Conservation (phyloP, 1,284 basidiomycete species). For the Fomitiporia mediterranea region DNA sequence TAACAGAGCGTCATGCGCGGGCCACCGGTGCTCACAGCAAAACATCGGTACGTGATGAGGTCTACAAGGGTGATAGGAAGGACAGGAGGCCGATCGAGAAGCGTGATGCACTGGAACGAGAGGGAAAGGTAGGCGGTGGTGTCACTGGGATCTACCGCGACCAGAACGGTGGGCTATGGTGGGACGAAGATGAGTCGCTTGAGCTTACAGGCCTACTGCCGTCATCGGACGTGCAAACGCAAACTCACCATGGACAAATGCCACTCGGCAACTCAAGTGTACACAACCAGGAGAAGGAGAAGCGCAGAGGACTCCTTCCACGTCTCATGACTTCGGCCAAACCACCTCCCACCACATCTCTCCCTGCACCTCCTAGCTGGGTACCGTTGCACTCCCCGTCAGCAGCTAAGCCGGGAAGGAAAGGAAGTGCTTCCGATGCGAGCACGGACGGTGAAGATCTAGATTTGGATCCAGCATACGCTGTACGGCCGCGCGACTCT, state of each 20-base stretch:
- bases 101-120: not conserved
- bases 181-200: slow-evolving; percentile 63
- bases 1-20: slow-evolving; percentile 51
- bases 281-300: slow-evolving; percentile 5
- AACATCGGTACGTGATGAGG: not conserved
- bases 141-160: slow-evolving; percentile 54
- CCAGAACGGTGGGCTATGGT: slow-evolving; percentile 58
- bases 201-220: slow-evolving; percentile 53
- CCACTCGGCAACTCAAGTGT: not conserved
- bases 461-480: slow-evolving; percentile 15
- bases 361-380: slow-evolving; percentile 4
- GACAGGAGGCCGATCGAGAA: slow-evolving; percentile 2
- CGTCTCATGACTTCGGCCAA: slow-evolving; percentile 10
- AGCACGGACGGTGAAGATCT: slow-evolving; percentile 9
- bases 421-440: slow-evolving; percentile 5
- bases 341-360: not conserved
- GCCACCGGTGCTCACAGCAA: slow-evolving; percentile 28
- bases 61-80: not conserved
- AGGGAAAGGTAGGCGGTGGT: slow-evolving; percentile 26
- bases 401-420: not conserved
- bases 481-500: slow-evolving; percentile 10
- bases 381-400: slow-evolving; percentile 8
- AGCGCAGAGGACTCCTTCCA: slow-evolving; percentile 14
- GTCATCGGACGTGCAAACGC: not conserved
- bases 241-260: not conserved